Evolutionary conservation across 2,329 filamentous ascomycete genomes (phyloP), one percentile per base, ranked within the genome.

Genomic region (Penicillium sp.): DNA sequence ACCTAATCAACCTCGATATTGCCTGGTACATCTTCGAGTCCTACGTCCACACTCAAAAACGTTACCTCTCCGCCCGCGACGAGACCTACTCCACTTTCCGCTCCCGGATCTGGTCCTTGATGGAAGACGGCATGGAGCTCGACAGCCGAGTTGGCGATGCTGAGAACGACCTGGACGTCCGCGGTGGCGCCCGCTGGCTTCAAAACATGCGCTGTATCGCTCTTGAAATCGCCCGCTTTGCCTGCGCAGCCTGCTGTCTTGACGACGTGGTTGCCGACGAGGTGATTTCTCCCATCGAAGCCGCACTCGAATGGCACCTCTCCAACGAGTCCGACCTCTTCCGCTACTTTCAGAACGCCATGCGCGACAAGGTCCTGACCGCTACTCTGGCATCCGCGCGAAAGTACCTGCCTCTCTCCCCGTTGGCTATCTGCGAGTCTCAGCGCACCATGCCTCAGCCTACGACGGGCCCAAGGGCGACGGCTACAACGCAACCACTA

Each of bases 1-100:
- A 79, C 54, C 62, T 79, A 9, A 74, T 84, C 54, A 78, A 78
- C 53, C 75, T 82, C 45, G 75, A 79, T 31, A 77, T 85, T 33
- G 84, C 81, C 65, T 76, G 76, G 62, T 74, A 77, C 4, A 73
- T 83, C 51, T 78, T 84, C 49, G 70, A 76, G 47, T 61, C 64
- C 1, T 69, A 70, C 26, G 58, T 75, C 10, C 59, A 65, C 49
- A 63, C 61, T 4, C 65, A 66, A 49, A 65, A 65, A 50, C 65
- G 65, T 15, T 65, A 67, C 53, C 55, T 67, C 42, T 65, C 64
- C 10, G 58, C 61, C 12, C 63, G 60, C 6, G 66, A 63, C 7
- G 67, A 69, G 53, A 65, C 64, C 31, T 69, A 70, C 62, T 56
- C 66, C 41, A 68, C 65, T 15, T 70, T 75, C 63, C 63, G 68